Base-by-base conservation (phyloP, 495 filamentous ascomycete species). In the Daldinia bambusicola region DNA sequence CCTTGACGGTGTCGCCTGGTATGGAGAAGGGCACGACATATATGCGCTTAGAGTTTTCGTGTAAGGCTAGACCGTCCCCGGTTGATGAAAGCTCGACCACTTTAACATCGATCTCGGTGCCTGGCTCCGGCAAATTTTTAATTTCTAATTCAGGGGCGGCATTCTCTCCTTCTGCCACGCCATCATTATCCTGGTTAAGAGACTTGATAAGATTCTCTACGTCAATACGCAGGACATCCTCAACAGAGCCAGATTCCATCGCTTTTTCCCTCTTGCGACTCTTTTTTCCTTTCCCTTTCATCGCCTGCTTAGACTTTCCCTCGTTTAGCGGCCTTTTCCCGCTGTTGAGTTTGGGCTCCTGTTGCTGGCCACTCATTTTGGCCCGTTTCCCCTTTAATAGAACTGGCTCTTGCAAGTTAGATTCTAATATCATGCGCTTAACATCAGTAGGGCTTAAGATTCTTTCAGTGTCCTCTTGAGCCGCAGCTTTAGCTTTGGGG, bases 21-120 rank as follows among this genome's bases (percentile, higher is more conserved):
- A 93, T 84, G 6, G 78, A 63, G 76, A 98, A 98, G 0, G 95
- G 94, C 8, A 98, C 92, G 37, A 96, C 91, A 72, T 92, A 97
- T 70, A 97, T 89, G 76, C 90, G 91, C 48, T 89, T 81, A 2
- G 85, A 87, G 50, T 88, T 86, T 30, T 88, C 81, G 30, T 87
- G 84, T 30, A 89, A 67, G 3, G 91, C 95, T 32, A 98, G 82
- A 1, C 92, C 95, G 74, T 97, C 95, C 6, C 95, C 95, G 2
- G 90, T 95, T n/a, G 93, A 97, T 0, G 94, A 93, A 22, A 98
- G 81, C 63, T 91, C 84, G 6, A 87, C 74, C 55, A 98, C 86
- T 4, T 88, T 86, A 41, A 98, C 86, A 58, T 96, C 91, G 51
- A 97, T 88, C 72, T 95, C 92, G 2, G 88, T 85, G 61, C 90